These are phyloP conservation scores for Cutaneotrichosporon cyanovorans DNA, from an alignment of 1,284 basidiomycete species.

Conservation along the genomic window DNA sequence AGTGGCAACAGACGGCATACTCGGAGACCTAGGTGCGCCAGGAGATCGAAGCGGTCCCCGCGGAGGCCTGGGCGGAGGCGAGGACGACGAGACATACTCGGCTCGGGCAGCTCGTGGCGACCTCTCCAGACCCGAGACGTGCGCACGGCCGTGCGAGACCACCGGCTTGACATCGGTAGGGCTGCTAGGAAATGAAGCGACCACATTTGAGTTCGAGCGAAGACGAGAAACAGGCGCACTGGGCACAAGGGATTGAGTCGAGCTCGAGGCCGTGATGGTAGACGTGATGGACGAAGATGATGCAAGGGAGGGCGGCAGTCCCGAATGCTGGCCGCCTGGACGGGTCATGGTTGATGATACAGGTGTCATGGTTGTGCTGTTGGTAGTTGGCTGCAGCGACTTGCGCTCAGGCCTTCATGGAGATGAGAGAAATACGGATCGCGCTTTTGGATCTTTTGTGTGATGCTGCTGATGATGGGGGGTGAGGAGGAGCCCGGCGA, in stretches of 20 bases:
- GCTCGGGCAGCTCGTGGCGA: not conserved
- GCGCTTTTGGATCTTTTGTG: too few relatives aligned
- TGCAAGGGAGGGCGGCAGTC: not conserved
- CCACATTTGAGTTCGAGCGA: constrained; percentile 9
- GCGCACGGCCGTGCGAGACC: not conserved
- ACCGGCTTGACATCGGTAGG: not conserved
- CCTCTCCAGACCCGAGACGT: not conserved
- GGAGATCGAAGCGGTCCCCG: constrained; percentile 9
- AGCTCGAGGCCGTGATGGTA: constrained; percentile 5
- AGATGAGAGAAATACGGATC: too few relatives aligned
- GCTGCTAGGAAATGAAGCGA: not conserved
- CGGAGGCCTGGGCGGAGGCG: constrained; percentile 12
- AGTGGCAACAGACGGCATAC: not conserved
- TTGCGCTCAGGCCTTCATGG: too few relatives aligned
- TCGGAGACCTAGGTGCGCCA: constrained; percentile 5
- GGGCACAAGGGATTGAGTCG: constrained; percentile 5
- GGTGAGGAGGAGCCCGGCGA: too few relatives aligned
- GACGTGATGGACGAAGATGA: not conserved
- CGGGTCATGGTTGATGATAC: not conserved
- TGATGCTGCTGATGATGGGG: too few relatives aligned
- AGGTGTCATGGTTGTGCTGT: too few relatives aligned
- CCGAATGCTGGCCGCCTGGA: not conserved
- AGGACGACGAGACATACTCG: not conserved
- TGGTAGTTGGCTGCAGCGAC: too few relatives aligned
- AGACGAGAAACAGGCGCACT: constrained; percentile 2